These are phyloP conservation scores for Lasiosphaeria ovina DNA, from an alignment of 495 filamentous ascomycete genomes.

Conservation along the genomic window DNA sequence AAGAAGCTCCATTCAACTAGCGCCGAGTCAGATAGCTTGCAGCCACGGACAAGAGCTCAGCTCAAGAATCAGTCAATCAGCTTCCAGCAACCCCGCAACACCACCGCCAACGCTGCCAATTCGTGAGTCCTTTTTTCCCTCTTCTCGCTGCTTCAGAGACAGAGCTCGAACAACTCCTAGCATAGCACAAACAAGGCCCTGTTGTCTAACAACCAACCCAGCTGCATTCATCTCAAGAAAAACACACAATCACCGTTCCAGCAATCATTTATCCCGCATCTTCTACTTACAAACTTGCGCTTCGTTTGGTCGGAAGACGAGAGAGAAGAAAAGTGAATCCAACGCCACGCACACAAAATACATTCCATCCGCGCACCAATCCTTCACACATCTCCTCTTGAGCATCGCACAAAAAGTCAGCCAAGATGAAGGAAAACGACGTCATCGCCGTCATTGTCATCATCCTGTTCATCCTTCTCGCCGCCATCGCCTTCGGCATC, in stretches of 20 bases:
- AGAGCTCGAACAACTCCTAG: too few relatives aligned
- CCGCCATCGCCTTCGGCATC: slow-evolving; percentile 67
- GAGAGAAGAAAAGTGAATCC: not conserved
- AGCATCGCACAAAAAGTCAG: slow-evolving; percentile 7
- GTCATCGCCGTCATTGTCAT: slow-evolving; percentile 82
- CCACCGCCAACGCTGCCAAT: not conserved
- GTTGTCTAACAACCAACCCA: not conserved
- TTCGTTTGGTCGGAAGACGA: too few relatives aligned
- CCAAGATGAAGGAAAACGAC: slow-evolving; percentile 68
- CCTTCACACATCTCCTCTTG: not conserved
- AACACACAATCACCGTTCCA: too few relatives aligned
- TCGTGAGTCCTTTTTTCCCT: slow-evolving; percentile 1
- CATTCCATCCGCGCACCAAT: not conserved
- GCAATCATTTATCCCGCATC: too few relatives aligned
- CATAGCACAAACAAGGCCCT: too few relatives aligned
- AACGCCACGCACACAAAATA: not conserved
- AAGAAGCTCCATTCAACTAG: not conserved
- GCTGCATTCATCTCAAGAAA: not conserved
- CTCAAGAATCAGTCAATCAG: not conserved
- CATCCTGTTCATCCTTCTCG: slow-evolving; percentile 70
- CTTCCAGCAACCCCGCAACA: not conserved
- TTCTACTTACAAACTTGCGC: too few relatives aligned
- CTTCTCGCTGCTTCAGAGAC: not conserved
- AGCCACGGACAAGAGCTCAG: not conserved
- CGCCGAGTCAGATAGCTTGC: too few relatives aligned